Conservation (phyloP, 2,329 filamentous ascomycete species). For the Cytospora schulzeri region DNA sequence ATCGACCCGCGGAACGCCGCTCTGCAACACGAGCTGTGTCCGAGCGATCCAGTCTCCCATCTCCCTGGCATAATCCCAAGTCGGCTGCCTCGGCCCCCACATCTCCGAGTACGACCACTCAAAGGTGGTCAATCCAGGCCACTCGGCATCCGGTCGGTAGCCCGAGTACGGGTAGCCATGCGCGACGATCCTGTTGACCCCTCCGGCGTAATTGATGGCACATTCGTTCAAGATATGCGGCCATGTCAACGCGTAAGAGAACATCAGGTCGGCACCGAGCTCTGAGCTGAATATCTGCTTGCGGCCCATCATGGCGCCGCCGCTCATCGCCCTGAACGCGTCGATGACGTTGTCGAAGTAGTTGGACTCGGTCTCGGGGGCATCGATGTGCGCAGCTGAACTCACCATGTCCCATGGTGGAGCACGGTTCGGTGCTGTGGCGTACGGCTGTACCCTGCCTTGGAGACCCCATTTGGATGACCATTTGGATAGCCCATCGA, state of each 20-base stretch:
- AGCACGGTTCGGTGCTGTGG: slow-evolving; percentile 14
- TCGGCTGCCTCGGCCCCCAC: slow-evolving; percentile 21
- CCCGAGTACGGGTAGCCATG: slow-evolving; percentile 19
- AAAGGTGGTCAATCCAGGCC: slow-evolving; percentile 19
- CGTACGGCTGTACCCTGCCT: slow-evolving; percentile 17
- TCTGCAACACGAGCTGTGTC: slow-evolving; percentile 18
- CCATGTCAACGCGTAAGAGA: slow-evolving; percentile 12
- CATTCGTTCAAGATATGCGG: slow-evolving; percentile 19
- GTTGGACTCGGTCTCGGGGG: slow-evolving; percentile 23
- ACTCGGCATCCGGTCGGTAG: slow-evolving; percentile 12
- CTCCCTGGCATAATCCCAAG: slow-evolving; percentile 16
- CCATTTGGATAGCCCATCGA: slow-evolving; percentile 11
- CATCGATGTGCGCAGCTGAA: slow-evolving; percentile 18
- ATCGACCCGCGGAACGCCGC: slow-evolving; percentile 13
- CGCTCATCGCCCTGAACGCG: slow-evolving; percentile 17
- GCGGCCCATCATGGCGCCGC: slow-evolving; percentile 16
- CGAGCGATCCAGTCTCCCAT: slow-evolving; percentile 16
- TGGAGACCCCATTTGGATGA: slow-evolving; percentile 17
- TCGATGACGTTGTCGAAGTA: slow-evolving; percentile 22
- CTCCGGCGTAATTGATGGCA: slow-evolving; percentile 21
- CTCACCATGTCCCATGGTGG: slow-evolving; percentile 23
- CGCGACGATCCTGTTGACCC: slow-evolving; percentile 22
- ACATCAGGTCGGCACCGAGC: slow-evolving; percentile 15
- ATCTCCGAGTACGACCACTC: slow-evolving; percentile 20
- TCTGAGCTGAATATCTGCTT: slow-evolving; percentile 21